Percentiles rank a stretch among this genome's conserved stretches.
phyloP scores from a whole-genome alignment of 75 land plant species.

The Selaginella tamariscina region DNA sequence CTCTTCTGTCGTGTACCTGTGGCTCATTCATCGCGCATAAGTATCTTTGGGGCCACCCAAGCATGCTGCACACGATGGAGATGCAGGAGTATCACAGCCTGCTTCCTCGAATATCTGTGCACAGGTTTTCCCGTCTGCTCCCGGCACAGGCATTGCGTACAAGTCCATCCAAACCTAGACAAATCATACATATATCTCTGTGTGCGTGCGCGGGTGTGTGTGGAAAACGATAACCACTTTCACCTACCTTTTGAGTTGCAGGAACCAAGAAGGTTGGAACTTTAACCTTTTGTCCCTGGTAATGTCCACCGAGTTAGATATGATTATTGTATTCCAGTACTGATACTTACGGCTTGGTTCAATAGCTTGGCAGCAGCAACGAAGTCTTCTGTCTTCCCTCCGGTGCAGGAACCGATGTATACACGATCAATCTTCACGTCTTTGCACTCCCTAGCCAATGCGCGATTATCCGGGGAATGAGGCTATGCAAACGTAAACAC shows the following conservation, averaged over 20 bases:
- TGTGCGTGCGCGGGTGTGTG: too few species aligned
- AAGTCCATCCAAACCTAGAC: conserved; percentile 80
- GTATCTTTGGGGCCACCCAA: conserved; percentile 93
- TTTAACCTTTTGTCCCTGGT: conserved; percentile 79
- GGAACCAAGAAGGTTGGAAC: conserved; percentile 94
- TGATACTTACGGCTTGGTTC: conserved; percentile 39
- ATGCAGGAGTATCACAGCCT: conserved; percentile 88
- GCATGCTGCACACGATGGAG: conserved; percentile 93
- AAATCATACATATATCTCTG: too few species aligned
- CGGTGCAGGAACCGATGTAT: conserved; percentile 94
- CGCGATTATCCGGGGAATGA: conserved; percentile 96
- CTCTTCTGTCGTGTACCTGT: conserved; percentile 32
- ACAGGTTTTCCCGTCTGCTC: conserved; percentile 85
- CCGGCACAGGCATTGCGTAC: conserved; percentile 76
- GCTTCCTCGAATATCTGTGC: conserved; percentile 93
- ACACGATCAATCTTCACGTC: conserved; percentile 90
- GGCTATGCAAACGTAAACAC: conserved; percentile 39
- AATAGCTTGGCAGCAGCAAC: conserved; percentile 74
- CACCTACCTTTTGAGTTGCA: conserved; percentile 79
- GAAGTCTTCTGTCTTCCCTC: conserved; percentile 94
- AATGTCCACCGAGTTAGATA: neutral
- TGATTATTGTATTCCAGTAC: neutral
- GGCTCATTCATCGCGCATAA: conserved; percentile 96
- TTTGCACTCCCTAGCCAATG: conserved; percentile 82
- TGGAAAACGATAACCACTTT: neutral